Base-by-base conservation (phyloP, 176 grass and related monocot genomes). In the Aegilops bicornis region DNA sequence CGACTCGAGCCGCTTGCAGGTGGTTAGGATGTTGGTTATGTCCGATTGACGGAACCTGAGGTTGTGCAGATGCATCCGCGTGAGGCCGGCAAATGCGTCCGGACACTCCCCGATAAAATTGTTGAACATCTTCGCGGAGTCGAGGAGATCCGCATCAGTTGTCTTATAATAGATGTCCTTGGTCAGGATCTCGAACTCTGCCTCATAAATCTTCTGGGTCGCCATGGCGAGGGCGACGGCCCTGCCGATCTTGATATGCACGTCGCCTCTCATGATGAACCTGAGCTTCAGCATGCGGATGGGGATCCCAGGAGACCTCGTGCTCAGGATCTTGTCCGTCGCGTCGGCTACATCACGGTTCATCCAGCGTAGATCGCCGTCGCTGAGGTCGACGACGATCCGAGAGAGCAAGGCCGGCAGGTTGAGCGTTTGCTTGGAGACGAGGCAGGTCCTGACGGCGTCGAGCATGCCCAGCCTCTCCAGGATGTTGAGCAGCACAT, bases 321-420 rank as follows among this genome's bases (percentile, higher is more conserved):
- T 24, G 1, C 22, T 1, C 2, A 73, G 69, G 36, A 73, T 23
- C 69, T 73, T 43, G 22, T 43, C 69, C 1, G 22, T 24, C 42
- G 2, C 3, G 42, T 45, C 3, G 3, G 42, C 11, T 0, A 45
- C 3, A 4, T 2, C 42, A 4, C 3, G 42, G 42, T 73, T 73
- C 10, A 1, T 73, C 5, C 4, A 0, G 11, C 0, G 4, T 37
- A 72, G 7, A 14, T 72, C 35, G 0, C 0, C 0, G 9, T 1
- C 0, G 69, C 35, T n/a, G 35, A 14, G 20, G 2, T n/a, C 4
- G 4, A 71, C 3, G 69, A n/a, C 20, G 20, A 71, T 40, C 20
- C 4, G 69, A 2, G 35, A 71, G 35, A 42, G 36, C 36, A 23
- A 42, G 5, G 19, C 0, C 1, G 10, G 69, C 3, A 72, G 69